These are phyloP conservation scores for Mycena venus DNA, from an alignment of 768 basidiomycete species.

Conservation along the genomic window DNA sequence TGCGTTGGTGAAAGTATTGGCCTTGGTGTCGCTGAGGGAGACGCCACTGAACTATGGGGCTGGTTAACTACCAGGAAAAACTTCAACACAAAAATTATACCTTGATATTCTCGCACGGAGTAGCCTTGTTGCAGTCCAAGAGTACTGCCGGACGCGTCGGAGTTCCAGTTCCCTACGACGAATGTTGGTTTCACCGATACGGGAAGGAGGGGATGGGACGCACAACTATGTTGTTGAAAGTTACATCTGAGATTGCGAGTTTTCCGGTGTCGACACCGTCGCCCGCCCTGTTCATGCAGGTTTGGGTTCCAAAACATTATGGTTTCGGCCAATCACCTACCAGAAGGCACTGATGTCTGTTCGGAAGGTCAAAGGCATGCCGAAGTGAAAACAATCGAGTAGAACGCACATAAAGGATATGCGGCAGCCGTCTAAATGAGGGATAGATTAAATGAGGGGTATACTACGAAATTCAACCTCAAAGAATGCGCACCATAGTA, in stretches of 20 bases:
- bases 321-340: not conserved
- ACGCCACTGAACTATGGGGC: conserved; percentile 27
- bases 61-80: not conserved
- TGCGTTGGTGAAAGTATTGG: conserved; percentile 35
- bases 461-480: not conserved
- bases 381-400: not conserved
- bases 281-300: conserved; percentile 13
- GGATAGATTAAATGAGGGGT: too few relatives aligned
- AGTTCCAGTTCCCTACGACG: conserved; percentile 36
- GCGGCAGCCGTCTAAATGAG: too few relatives aligned
- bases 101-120: conserved; percentile 35
- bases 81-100: not conserved
- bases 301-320: not conserved
- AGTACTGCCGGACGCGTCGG: conserved; percentile 37
- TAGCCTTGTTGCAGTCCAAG: conserved; percentile 38
- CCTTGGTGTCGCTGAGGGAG: conserved; percentile 21
- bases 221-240: conserved; percentile 29
- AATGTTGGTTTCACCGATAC: not conserved
- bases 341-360: conserved; percentile 35
- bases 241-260: conserved; percentile 28
- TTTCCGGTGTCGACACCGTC: conserved; percentile 29
- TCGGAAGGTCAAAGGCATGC: not conserved
- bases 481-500: conserved; percentile 13
- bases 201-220: not conserved
- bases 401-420: conserved; percentile 25